phyloP scores from a whole-genome alignment of 2,329 filamentous ascomycete genomes.

The Diaporthe helianthi region DNA sequence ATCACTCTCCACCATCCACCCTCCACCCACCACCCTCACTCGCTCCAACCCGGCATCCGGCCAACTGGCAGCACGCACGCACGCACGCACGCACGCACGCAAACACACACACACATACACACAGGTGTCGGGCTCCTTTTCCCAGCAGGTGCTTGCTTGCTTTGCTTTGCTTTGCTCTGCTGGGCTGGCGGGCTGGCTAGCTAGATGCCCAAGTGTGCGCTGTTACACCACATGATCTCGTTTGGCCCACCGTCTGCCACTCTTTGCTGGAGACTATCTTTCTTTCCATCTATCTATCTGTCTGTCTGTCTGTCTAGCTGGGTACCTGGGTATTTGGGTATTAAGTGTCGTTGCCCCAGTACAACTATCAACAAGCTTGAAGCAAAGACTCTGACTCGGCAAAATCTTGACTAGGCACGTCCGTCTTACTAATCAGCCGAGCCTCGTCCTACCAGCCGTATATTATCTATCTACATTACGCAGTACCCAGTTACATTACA shows the following conservation, averaged over 20 bases:
- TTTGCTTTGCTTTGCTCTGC: background rate
- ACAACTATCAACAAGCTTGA: background rate
- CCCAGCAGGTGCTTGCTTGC: background rate
- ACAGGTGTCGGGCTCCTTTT: slow-evolving; percentile 7
- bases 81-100: slow-evolving; percentile 1
- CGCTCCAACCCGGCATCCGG: background rate
- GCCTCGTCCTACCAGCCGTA: slow-evolving; percentile 11
- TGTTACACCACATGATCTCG: slow-evolving; percentile 16
- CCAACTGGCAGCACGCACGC: slow-evolving; percentile 11
- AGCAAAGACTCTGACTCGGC: slow-evolving; percentile 7
- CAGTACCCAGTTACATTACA: slow-evolving; percentile 10
- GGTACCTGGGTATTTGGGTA: background rate
- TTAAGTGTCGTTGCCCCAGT: background rate
- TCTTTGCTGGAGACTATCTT: background rate
- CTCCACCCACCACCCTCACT: background rate
- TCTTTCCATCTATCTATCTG: background rate
- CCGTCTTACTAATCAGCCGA: slow-evolving; percentile 15
- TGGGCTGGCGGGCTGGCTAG: background rate
- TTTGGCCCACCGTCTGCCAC: background rate
- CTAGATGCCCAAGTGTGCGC: slow-evolving; percentile 10
- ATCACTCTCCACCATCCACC: too few relatives aligned
- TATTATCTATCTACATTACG: background rate
- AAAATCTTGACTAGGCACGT: slow-evolving; percentile 1
- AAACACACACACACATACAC: background rate
- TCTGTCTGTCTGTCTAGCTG: too few relatives aligned